Evolutionary conservation across 768 basidiomycete species (phyloP).

Genomic region (Hysterangium stoloniferum): DNA sequence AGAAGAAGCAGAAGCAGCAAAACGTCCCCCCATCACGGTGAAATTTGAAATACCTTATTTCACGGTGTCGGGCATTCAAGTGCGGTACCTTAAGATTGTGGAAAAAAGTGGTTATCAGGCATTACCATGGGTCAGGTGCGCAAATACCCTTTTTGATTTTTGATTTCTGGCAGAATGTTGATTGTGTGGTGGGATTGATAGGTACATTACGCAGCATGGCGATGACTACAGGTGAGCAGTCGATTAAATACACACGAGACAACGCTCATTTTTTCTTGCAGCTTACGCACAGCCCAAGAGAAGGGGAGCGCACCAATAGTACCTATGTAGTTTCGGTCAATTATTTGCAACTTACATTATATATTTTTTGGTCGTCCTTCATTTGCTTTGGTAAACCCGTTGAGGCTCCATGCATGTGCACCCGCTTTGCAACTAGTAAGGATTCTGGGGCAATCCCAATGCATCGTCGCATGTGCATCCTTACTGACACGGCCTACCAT

Average conservation of each 20-base stretch:
- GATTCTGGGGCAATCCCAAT: too few species aligned
- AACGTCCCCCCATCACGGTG: conserved; percentile 91
- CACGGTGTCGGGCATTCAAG: conserved; percentile 95
- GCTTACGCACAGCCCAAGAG: conserved; percentile 66
- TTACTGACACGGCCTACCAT: too few species aligned
- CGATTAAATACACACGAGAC: neutral
- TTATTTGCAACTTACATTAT: too few species aligned
- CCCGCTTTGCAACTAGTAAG: too few species aligned
- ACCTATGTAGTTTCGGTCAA: conserved; percentile 25
- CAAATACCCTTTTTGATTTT: neutral
- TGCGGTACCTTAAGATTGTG: conserved; percentile 95
- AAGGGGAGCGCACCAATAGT: conserved; percentile 63
- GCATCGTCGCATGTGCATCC: too few species aligned
- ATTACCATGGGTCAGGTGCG: conserved; percentile 78
- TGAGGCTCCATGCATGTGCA: too few species aligned
- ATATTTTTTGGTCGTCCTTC: too few species aligned
- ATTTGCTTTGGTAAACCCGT: too few species aligned
- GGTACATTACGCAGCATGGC: conserved; percentile 84
- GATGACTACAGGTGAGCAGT: conserved; percentile 75
- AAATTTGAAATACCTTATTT: conserved; percentile 99
- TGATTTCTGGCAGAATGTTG: neutral
- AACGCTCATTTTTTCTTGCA: too few species aligned
- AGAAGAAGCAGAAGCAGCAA: conserved; percentile 69
- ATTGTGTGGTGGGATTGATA: neutral
- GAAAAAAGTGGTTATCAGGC: conserved; percentile 99